Evolutionary conservation across 2,329 filamentous ascomycete genomes (phyloP), one percentile per base, ranked within the genome.

Genomic region (Calonectria hongkongensis): DNA sequence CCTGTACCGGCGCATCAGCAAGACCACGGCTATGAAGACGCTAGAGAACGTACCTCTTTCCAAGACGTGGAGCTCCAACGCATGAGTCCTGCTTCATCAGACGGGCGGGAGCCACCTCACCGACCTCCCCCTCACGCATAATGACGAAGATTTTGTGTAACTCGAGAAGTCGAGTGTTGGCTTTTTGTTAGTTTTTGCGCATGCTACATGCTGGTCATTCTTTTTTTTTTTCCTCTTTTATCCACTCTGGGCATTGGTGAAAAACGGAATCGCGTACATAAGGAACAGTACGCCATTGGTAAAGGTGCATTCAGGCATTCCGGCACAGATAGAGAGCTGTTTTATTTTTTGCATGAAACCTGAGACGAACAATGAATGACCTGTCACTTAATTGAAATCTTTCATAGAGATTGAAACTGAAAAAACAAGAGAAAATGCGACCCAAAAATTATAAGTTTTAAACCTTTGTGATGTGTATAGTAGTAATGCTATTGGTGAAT

Each of bases 51-150:
- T 7, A 60, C 60, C n/a, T n/a, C 70, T 18, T 83, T 81, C 28
- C 78, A 84, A 50, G 81, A 84, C 48, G 83, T 84, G 15, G 83
- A 84, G 73, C 62, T 84, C 25, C 68, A 79, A 28, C 72, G 73
- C 10, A 77, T 78, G 70, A 72, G 78, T 25, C 66, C 74, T 10
- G 68, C 27, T 9, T 16, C 25, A 21, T 60, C 33, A 27, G 54
- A 60, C 10, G 54, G 36, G 3, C 63, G 63, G 5, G 45, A 66
- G 25, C 18, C 62, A 16, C 63, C 30, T n/a, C 63, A 50, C 21
- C 63, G 54, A 60, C 54, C 54, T 41, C 28, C 63, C 15, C 43
- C 63, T 66, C 63, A 39, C 28, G 45, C 45, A n/a, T 39, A 58
- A 27, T 60, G 54, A 60, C 12, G 36, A 41, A 27, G 36, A 27